These are phyloP conservation scores for Lipomyces starkeyi DNA, from an alignment of 805 yeast species.

Conservation along the genomic window DNA sequence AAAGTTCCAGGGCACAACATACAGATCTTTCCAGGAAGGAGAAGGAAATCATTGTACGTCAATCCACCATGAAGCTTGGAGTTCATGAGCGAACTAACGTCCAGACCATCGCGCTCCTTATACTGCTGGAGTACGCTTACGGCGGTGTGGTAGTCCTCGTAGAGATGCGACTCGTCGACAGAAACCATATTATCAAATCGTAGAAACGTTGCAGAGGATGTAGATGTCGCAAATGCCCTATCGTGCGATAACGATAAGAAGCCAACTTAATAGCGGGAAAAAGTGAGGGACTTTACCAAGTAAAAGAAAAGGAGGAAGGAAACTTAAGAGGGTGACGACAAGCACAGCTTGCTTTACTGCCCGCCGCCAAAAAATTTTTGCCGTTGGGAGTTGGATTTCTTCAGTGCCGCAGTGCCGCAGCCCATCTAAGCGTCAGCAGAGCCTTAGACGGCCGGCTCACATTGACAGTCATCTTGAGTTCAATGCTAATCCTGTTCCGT, in stretches of 20 bases:
- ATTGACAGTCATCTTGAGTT: too few relatives aligned
- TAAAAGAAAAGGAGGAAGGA: slow-evolving; percentile 14
- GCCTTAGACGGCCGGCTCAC: neutral
- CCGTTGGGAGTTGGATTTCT: slow-evolving; percentile 12
- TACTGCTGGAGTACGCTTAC: slow-evolving; percentile 68
- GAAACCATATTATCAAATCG: slow-evolving; percentile 28
- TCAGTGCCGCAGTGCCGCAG: neutral
- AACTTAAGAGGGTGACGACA: slow-evolving; percentile 5
- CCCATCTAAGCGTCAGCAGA: neutral
- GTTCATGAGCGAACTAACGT: slow-evolving; percentile 84
- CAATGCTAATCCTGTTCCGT: too few relatives aligned
- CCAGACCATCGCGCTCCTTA: slow-evolving; percentile 80
- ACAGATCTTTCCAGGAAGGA: slow-evolving; percentile 89
- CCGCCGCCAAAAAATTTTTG: slow-evolving; percentile 15
- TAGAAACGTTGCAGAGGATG: neutral
- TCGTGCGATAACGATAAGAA: neutral
- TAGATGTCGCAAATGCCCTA: neutral
- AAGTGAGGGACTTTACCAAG: slow-evolving; percentile 30
- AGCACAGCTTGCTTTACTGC: neutral
- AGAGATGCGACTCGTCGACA: slow-evolving; percentile 21
- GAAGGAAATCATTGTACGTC: slow-evolving; percentile 94
- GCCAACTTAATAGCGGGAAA: slow-evolving; percentile 14
- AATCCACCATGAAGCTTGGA: slow-evolving; percentile 91
- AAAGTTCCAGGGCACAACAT: slow-evolving; percentile 1
- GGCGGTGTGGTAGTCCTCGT: slow-evolving; percentile 52